Evolutionary conservation across 805 yeast species (phyloP).

Genomic region (Candida loeiensis): DNA sequence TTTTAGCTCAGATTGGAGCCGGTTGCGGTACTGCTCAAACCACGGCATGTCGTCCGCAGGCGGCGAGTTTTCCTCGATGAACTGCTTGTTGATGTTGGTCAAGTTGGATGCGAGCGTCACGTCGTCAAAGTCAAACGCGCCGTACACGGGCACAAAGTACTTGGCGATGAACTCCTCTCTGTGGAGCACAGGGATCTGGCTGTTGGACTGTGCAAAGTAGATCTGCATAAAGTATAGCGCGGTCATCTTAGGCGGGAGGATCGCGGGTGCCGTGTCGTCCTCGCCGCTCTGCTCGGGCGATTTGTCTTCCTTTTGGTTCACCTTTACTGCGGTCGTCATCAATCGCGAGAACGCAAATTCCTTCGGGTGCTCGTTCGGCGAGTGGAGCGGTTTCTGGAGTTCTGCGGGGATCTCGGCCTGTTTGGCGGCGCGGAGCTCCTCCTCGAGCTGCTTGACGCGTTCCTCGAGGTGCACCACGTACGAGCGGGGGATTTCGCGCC

Average conservation of each 20-base stretch:
- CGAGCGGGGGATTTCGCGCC: slow-evolving; percentile 79
- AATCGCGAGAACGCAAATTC: slow-evolving; percentile 68
- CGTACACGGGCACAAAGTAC: slow-evolving; percentile 79
- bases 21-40: slow-evolving; percentile 40
- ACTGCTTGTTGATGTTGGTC: slow-evolving; percentile 40
- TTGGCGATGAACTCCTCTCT: slow-evolving; percentile 67
- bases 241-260: slow-evolving; percentile 64
- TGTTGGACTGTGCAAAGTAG: slow-evolving; percentile 75
- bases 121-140: slow-evolving; percentile 49
- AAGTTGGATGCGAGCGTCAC: slow-evolving; percentile 57
- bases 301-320: slow-evolving; percentile 23
- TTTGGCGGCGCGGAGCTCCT: slow-evolving; percentile 30
- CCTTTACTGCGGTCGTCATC: slow-evolving; percentile 73
- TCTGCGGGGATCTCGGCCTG: neutral
- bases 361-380: neutral
- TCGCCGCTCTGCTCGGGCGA: neutral
- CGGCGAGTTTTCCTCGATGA: slow-evolving; percentile 1
- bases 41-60: slow-evolving; percentile 23
- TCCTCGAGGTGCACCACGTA: slow-evolving; percentile 72
- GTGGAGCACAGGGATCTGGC: slow-evolving; percentile 82
- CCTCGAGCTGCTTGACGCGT: slow-evolving; percentile 54
- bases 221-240: slow-evolving; percentile 64
- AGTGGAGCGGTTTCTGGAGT: neutral
- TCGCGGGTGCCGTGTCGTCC: slow-evolving; percentile 31
- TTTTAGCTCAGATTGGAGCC: slow-evolving; percentile 16